Base-by-base conservation (phyloP, 2,329 filamentous ascomycete genomes). In the Verruconis gallopava region DNA sequence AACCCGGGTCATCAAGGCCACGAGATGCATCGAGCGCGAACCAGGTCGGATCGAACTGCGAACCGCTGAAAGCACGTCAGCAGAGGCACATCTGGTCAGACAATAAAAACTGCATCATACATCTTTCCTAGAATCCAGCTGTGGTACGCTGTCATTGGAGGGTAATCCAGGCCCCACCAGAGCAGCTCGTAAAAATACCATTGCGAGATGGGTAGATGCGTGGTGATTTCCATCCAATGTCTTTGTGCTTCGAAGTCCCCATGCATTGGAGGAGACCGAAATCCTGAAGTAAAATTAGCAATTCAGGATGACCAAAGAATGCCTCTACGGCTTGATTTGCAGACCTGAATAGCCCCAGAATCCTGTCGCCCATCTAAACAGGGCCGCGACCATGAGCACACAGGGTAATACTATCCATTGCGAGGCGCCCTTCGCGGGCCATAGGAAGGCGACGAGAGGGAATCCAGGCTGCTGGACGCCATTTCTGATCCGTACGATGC, bases 91-190 rank as follows among this genome's bases (percentile, higher is more conserved):
- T 20, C n/a, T 20, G 15, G 42, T 25, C 18, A 17, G 13, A 13
- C 11, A 13, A 19, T 15, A 41, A n/a, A n/a, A n/a, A n/a, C n/a
- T n/a, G n/a, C 21, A n/a, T 57, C 71, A 49, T 64, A 77, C 68
- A 95, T 74, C 62, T 81, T 82, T 48, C 91, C 91, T 47, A 93
- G 66, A n/a, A 91, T 56, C 89, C 88, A 96, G 67, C 88, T 95
- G 62, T 98, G 91, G 64, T 98, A 98, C 40, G 91, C 93, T 41
- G 91, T 98, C 63, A 98, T 73, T 40, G 91, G 91, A 44, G 91
- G 91, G 60, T 98, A 98, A 64, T 98, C 91, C 50, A 98, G 72
- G 1, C 93, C 93, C 91, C 91, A 98, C 80, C 89, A 98, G 55
- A 89, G 72, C 35, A 96, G 68, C 58, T 98, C 88, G 60, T 98